Percentiles rank a stretch among this genome's conserved stretches.
These are phyloP conservation scores for Aureobasidium melanogenum DNA, from an alignment of 2,329 filamentous ascomycete genomes.

Conservation along the genomic window DNA sequence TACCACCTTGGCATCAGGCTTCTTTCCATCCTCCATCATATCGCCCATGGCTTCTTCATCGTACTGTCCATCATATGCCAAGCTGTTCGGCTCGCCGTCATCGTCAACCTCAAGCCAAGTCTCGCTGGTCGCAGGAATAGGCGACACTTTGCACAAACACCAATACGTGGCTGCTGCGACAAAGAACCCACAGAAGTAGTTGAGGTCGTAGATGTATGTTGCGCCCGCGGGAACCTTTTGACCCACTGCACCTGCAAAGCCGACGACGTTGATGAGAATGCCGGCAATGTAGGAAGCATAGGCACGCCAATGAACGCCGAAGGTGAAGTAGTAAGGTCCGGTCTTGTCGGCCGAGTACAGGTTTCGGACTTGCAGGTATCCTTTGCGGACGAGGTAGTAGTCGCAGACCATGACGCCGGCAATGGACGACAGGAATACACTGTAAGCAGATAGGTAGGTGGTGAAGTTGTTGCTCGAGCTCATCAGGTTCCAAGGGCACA, in stretches of 20 bases:
- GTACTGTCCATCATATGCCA: constrained; percentile 8
- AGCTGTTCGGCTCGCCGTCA: constrained; percentile 9
- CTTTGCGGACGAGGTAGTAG: constrained; percentile 78
- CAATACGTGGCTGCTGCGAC: constrained; percentile 62
- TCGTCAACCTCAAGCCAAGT: constrained; percentile 73
- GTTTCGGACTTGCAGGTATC: constrained; percentile 68
- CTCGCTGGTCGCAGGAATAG: constrained; percentile 55
- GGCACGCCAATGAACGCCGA: constrained; percentile 72
- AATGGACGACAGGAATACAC: constrained; percentile 84
- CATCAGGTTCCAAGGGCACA: constrained; percentile 80
- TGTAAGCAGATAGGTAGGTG: constrained; percentile 85
- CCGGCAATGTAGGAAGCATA: constrained; percentile 76
- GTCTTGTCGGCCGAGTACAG: constrained; percentile 64
- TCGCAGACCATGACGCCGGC: constrained; percentile 85
- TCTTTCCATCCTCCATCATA: neutral
- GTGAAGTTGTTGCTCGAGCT: constrained; percentile 69
- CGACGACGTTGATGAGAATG: constrained; percentile 84
- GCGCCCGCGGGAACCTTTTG: constrained; percentile 64
- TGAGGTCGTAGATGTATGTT: constrained; percentile 79
- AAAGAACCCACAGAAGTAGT: constrained; percentile 81
- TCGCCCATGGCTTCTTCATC: constrained; percentile 8
- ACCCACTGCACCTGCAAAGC: constrained; percentile 77
- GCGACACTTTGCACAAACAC: constrained; percentile 57
- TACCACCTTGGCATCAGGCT: neutral
- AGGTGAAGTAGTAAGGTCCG: constrained; percentile 65